Evolutionary conservation across 768 basidiomycete genomes (phyloP), one percentile per base, ranked within the genome.

Genomic region (Trametes coccinea): DNA sequence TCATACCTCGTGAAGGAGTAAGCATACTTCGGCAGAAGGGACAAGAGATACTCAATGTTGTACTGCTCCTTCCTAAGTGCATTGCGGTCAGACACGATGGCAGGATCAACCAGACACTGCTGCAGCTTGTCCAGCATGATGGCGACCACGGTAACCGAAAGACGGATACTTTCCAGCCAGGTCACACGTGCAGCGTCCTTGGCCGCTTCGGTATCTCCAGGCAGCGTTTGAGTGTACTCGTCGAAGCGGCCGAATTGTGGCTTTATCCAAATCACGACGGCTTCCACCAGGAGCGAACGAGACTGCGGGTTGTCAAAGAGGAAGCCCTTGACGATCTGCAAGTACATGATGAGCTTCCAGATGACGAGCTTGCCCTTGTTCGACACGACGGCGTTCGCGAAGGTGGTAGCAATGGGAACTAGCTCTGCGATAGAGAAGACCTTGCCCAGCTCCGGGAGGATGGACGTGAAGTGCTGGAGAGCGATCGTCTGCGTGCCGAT

Each of bases 401-500:
- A 98, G 14, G 85, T 85, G 16, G 93, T 93, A 10, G 87, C 88
- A 61, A 95, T 84, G 11, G 91, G 86, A 29, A 95, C 92, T 9
- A 97, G 85, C 71, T 98, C 95, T 8, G 90, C 83, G 5, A 83
- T 86, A 14, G 84, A 75, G 70, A 93, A 95, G 17, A 95, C 87
- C 68, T 90, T 88, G 37, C 86, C 80, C 17, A 98, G 80, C 70
- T 94, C 92, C 4, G 95, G 94, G 9, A 98, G 79, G 63, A 96
- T 91, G 27, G 92, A 89, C 2, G 93, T 90, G 72, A 97, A 98
- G 74, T 95, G 90, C 70, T 95, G 93, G 11, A 97, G 79, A 5
- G 94, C 94, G 61, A 96, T 88, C 1, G 93, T 94, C 71, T 98
- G 96, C 2, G 96, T 96, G 53, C 96, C 96, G 51, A 98, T 93